Percentiles rank a stretch among this genome's conserved stretches.
These are phyloP conservation scores for Mallotus japonicus DNA, from an alignment of 441 rosid species.

Conservation along the genomic window DNA sequence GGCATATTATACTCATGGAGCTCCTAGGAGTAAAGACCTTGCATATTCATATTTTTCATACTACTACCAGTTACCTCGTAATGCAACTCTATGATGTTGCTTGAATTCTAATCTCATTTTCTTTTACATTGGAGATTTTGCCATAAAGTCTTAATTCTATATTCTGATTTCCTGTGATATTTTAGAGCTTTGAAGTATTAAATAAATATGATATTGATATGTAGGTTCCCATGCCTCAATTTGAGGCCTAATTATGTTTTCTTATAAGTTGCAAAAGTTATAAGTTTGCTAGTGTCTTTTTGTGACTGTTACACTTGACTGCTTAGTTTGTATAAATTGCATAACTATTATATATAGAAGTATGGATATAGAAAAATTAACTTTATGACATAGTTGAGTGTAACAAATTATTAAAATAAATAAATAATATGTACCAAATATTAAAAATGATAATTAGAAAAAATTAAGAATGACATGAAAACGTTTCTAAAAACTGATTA, in stretches of 20 bases:
- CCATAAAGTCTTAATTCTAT: neutral
- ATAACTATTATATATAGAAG: too few species aligned
- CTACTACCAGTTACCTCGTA: neutral
- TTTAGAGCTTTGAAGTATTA: neutral
- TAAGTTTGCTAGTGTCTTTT: neutral
- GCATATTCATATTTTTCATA: neutral
- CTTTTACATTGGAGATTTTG: neutral
- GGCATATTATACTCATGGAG: neutral
- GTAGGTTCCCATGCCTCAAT: neutral
- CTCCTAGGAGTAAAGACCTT: neutral
- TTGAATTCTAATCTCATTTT: neutral
- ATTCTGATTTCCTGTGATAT: neutral
- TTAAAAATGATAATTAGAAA: too few species aligned
- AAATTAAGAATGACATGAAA: too few species aligned
- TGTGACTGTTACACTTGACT: neutral
- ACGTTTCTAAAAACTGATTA: too few species aligned
- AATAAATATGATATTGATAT: neutral
- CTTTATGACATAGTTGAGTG: too few species aligned
- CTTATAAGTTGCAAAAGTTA: neutral
- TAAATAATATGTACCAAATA: too few species aligned
- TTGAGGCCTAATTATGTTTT: neutral
- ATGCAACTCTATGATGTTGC: conserved; percentile 4
- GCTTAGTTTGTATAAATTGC: neutral
- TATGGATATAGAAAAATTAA: too few species aligned
- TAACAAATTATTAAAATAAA: too few species aligned